Percentiles rank a stretch among this genome's conserved stretches.
Evolutionary conservation across 208 protist species (phyloP).

Genomic region (Trichomonas vaginalis): DNA sequence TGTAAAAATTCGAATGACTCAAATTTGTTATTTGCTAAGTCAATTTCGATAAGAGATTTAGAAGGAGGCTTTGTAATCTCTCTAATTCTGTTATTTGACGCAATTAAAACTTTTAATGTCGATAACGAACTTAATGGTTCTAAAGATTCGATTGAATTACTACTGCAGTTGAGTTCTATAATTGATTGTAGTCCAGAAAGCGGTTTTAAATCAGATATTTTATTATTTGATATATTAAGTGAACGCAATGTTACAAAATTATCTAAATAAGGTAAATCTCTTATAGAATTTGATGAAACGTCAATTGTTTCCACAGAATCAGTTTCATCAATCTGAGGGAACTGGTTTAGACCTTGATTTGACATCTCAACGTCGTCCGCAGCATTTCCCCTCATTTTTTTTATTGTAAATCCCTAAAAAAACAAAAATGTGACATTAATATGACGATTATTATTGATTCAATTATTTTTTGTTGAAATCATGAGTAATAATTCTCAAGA

Average conservation of each 20-base stretch:
- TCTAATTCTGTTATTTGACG: background rate
- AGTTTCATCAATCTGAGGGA: background rate
- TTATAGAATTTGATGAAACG: background rate
- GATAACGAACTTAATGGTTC: background rate
- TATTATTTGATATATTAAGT: background rate
- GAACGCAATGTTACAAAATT: background rate
- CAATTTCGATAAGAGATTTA: background rate
- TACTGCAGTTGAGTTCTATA: background rate
- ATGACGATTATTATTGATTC: no score
- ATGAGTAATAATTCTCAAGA: no score
- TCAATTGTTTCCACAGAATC: background rate
- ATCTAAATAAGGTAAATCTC: background rate
- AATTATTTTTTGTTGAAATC: no score
- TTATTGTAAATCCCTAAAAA: no score
- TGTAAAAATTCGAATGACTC: background rate
- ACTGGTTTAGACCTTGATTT: background rate
- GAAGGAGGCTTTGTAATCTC: background rate
- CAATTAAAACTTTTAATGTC: background rate
- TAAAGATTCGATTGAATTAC: background rate
- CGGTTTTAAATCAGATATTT: background rate
- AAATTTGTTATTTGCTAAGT: background rate
- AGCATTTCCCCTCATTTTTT: background rate
- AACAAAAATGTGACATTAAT: no score
- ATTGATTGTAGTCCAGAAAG: background rate
- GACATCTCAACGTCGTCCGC: background rate